Base-by-base conservation (phyloP, 176 grass and related monocot species). In the Areca catechu region DNA sequence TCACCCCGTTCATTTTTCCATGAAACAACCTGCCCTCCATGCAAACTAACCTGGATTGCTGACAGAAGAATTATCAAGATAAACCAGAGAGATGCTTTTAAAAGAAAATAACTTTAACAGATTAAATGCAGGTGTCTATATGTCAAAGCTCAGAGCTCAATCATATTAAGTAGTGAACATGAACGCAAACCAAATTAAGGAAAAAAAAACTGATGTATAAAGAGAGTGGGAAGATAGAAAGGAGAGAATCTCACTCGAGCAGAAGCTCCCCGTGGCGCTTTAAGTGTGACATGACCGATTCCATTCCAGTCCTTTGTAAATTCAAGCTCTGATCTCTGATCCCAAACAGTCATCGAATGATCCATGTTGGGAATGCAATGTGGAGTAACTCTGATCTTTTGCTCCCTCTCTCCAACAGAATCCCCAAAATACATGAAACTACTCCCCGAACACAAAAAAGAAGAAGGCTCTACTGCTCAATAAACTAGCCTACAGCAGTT, bases 1-100 rank as follows among this genome's bases (percentile, higher is more conserved):
- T 97, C 83, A 18, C 86, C 92, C 37, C 76, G 81, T 61, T 97
- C 86, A 74, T 88, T 97, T 76, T 29, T 88, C 92, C 92, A 97
- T 22, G 92, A 97, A 74, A 85, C 61, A 60, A 97, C 83, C 68
- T 97, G 92, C 3, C 83, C 92, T 60, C 92, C 92, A 75, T 88
- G 80, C 68, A 91, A 71, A 82, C 92, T 97, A 75, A 97, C 83
- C 92, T 97, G 83, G 14, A 83, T 65, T 54, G 50, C 66, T 66
- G 25, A 65, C 27, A 75, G 54, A 78, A 54, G 61, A 22, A 56
- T 55, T 48, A 49, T 21, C 25, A 49, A 58, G 23, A 30, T 4
- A 21, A 57, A 51, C 19, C 47, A 65, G 34, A 43, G 34, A 2
- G 34, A 43, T 43, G 10, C 14, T 43, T 14, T 12, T 43, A 43